These are phyloP conservation scores for Dioszegia hungarica DNA, from an alignment of 768 basidiomycete species.

Conservation along the genomic window DNA sequence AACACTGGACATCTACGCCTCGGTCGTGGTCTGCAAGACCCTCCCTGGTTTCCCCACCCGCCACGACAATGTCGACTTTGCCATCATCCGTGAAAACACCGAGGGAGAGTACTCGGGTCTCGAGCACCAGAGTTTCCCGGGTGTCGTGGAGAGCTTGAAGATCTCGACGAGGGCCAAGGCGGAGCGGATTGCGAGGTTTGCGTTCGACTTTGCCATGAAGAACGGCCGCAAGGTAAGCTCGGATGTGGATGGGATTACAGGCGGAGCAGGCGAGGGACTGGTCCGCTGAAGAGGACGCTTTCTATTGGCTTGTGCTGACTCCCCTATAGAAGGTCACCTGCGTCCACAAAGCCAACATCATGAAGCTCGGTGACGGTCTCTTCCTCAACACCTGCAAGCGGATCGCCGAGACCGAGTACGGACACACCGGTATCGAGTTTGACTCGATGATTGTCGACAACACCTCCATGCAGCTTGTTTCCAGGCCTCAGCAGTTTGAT, in stretches of 20 bases:
- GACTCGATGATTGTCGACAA: slow-evolving; percentile 99
- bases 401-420: slow-evolving; percentile 88
- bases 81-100: slow-evolving; percentile 99
- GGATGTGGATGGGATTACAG: not conserved
- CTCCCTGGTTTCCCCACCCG: slow-evolving; percentile 93
- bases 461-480: slow-evolving; percentile 98
- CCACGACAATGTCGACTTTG: slow-evolving; percentile 94
- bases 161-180: slow-evolving; percentile 92
- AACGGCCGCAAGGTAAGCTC: slow-evolving; percentile 83
- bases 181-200: slow-evolving; percentile 93
- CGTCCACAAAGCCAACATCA: slow-evolving; percentile 99
- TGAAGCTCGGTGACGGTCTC: slow-evolving; percentile 98
- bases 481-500: slow-evolving; percentile 91
- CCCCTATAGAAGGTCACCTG: slow-evolving; percentile 86
- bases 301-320: not conserved
- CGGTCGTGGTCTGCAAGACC: slow-evolving; percentile 96
- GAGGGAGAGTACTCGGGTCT: slow-evolving; percentile 99
- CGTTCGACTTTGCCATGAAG: slow-evolving; percentile 97
- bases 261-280: not conserved
- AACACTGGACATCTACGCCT: slow-evolving; percentile 96
- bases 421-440: slow-evolving; percentile 73
- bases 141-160: slow-evolving; percentile 97
- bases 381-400: slow-evolving; percentile 97
- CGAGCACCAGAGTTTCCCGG: slow-evolving; percentile 89
- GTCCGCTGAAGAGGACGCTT: too few relatives aligned